These are phyloP conservation scores for Tuber magnatum DNA, from an alignment of 495 filamentous ascomycete species.

Conservation along the genomic window DNA sequence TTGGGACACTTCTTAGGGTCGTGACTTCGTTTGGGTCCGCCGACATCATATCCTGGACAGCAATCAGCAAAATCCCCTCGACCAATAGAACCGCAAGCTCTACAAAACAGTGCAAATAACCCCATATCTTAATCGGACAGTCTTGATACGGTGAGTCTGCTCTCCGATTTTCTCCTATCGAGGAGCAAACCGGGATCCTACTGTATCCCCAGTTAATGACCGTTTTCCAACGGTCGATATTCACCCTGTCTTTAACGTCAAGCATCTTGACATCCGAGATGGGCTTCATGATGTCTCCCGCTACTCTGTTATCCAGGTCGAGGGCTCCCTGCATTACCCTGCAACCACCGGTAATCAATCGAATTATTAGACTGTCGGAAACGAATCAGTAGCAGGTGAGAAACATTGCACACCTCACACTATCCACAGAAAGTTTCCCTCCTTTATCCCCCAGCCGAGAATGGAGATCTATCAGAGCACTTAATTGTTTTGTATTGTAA, in stretches of 20 bases:
- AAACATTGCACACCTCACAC: conserved; percentile 25
- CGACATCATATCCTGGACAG: conserved; percentile 27
- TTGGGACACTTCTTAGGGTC: conserved; percentile 27
- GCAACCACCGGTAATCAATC: background rate
- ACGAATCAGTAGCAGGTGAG: background rate
- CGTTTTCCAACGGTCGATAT: conserved; percentile 24
- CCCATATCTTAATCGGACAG: conserved; percentile 31
- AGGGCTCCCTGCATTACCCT: conserved; percentile 27
- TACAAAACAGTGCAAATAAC: conserved; percentile 29
- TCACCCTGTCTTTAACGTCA: conserved; percentile 28
- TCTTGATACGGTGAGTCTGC: conserved; percentile 21
- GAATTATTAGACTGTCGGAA: conserved; percentile 1
- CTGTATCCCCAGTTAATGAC: conserved; percentile 31
- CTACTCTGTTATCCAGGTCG: conserved; percentile 30
- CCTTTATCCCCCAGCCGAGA: conserved; percentile 9
- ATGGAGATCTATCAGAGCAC: conserved; percentile 21
- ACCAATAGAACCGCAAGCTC: conserved; percentile 1
- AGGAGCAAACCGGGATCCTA: conserved; percentile 24
- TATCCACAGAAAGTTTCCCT: conserved; percentile 28
- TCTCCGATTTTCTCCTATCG: conserved; percentile 11
- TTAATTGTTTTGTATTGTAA: conserved; percentile 23
- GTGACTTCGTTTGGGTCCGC: conserved; percentile 27
- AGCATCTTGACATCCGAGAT: conserved; percentile 29
- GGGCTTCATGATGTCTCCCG: conserved; percentile 30
- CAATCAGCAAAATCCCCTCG: background rate